Evolutionary conservation across 495 filamentous ascomycete species (phyloP).

Genomic region (Durotheca rogersii): DNA sequence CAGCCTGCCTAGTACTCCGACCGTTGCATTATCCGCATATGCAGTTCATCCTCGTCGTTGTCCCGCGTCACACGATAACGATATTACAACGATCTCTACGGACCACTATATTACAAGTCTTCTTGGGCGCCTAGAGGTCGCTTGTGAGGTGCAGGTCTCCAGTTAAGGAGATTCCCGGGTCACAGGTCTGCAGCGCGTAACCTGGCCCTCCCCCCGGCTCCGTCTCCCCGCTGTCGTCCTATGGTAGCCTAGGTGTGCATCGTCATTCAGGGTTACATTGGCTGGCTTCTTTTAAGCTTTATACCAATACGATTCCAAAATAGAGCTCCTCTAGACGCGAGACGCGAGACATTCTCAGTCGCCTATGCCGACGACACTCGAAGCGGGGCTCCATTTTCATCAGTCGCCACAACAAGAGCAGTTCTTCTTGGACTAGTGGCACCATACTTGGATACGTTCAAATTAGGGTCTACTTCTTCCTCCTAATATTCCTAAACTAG

Average conservation of each 20-base stretch:
- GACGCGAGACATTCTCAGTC: constrained; percentile 10
- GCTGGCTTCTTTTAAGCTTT: constrained; percentile 24
- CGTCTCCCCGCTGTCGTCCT: constrained; percentile 10
- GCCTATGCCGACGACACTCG: constrained; percentile 17
- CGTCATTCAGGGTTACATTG: constrained; percentile 31
- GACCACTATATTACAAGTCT: constrained; percentile 1
- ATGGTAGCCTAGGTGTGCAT: constrained; percentile 8
- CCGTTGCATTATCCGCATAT: constrained; percentile 3
- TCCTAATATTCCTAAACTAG: constrained; percentile 1
- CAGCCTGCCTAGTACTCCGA: constrained; percentile 10
- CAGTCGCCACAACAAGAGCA: constrained; percentile 5
- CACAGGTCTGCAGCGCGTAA: constrained; percentile 5
- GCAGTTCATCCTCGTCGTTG: constrained; percentile 3
- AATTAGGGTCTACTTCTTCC: constrained; percentile 11
- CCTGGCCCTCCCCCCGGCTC: constrained; percentile 8
- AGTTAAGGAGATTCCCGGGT: constrained; percentile 17
- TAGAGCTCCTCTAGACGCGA: constrained; percentile 25
- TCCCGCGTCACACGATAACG: constrained; percentile 4
- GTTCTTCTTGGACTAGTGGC: background rate
- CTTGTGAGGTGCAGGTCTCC: constrained; percentile 17
- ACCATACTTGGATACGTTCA: constrained; percentile 12
- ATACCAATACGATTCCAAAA: constrained; percentile 22
- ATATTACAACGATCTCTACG: too few species aligned
- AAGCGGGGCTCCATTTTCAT: constrained; percentile 1
- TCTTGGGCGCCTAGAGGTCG: constrained; percentile 12